Evolutionary conservation across 2,329 filamentous ascomycete species (phyloP).

Genomic region (Xylariaceae sp.): DNA sequence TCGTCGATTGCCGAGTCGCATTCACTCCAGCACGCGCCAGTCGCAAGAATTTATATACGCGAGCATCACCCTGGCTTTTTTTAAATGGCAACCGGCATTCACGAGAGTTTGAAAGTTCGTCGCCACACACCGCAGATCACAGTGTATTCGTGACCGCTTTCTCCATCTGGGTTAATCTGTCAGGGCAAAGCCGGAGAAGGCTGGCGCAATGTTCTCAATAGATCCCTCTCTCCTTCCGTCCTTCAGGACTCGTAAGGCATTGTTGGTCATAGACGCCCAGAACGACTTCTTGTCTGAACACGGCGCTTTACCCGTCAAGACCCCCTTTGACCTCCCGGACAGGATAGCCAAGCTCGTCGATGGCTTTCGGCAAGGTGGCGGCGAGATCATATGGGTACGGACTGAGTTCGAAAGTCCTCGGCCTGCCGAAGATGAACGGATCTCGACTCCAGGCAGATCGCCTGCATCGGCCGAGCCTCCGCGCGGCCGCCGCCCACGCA

Average conservation of each 20-base stretch:
- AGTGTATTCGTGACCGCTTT: not conserved
- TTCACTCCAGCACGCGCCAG: too few species aligned
- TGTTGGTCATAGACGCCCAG: slow-evolving; percentile 84
- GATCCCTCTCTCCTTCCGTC: slow-evolving; percentile 54
- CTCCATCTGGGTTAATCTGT: slow-evolving; percentile 1
- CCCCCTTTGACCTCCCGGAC: slow-evolving; percentile 64
- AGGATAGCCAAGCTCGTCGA: slow-evolving; percentile 64
- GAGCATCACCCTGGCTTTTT: too few species aligned
- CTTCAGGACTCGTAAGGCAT: slow-evolving; percentile 61
- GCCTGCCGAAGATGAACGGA: slow-evolving; percentile 51
- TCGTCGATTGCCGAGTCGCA: not conserved
- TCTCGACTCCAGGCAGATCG: slow-evolving; percentile 41
- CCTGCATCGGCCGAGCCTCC: slow-evolving; percentile 10
- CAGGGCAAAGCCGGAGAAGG: slow-evolving; percentile 5
- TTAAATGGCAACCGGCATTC: too few species aligned
- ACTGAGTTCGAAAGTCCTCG: slow-evolving; percentile 68
- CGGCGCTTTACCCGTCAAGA: slow-evolving; percentile 64
- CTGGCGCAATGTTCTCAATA: slow-evolving; percentile 52
- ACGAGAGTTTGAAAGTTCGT: too few species aligned
- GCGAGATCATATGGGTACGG: slow-evolving; percentile 79
- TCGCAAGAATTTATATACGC: too few species aligned
- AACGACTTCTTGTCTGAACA: slow-evolving; percentile 77
- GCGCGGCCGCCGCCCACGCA: slow-evolving; percentile 24
- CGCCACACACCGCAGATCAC: too few species aligned
- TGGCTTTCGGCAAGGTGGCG: slow-evolving; percentile 69